Conservation (phyloP, 139 green algal species). For the Penium margaritaceum region DNA sequence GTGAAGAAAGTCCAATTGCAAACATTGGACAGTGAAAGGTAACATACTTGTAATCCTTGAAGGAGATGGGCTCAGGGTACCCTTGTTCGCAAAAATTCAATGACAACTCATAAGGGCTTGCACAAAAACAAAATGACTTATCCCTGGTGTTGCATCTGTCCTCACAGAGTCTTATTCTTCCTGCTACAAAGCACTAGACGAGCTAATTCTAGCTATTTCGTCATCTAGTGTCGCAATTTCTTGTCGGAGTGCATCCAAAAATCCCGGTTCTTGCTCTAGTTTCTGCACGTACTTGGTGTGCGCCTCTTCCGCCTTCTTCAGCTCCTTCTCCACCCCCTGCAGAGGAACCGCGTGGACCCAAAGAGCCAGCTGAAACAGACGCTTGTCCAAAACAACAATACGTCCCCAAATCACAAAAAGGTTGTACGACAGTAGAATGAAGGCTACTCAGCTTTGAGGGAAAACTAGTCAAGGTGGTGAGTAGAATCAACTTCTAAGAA, state of each 20-base stretch:
- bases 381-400: conserved; percentile 2
- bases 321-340: conserved; percentile 36
- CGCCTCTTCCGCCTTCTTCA: conserved; percentile 16
- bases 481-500: neutral
- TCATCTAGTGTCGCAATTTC: conserved; percentile 16
- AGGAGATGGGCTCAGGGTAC: no score
- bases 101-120: no score
- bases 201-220: conserved; percentile 15
- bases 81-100: no score
- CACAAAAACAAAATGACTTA: no score
- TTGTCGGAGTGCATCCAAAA: conserved; percentile 15
- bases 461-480: neutral
- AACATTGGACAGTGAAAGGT: no score
- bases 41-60: no score
- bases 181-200: no score
- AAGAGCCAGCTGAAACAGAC: no score
- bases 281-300: conserved; percentile 36
- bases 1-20: no score
- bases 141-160: no score
- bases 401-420: conserved; percentile 1
- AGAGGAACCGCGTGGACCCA: neutral
- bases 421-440: neutral
- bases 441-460: no score
- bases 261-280: conserved; percentile 10
- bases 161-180: no score